Evolutionary conservation across 2,329 filamentous ascomycete genomes (phyloP), one percentile per base, ranked within the genome.

Genomic region (Beauveria caledonica): DNA sequence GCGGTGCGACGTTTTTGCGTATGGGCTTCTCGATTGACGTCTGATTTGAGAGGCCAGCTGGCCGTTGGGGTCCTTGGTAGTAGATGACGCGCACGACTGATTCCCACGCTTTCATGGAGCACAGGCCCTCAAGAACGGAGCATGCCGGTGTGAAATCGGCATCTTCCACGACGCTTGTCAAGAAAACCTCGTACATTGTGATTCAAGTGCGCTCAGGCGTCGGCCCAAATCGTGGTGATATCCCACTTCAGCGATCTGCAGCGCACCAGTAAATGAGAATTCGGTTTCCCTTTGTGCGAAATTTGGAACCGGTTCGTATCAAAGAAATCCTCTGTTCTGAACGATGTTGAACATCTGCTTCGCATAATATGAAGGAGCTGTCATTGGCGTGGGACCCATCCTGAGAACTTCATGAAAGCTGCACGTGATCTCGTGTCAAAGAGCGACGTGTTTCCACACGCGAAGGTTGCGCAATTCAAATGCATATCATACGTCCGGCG

Each of bases 131-230:
- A 7, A 87, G 71, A 10, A 87, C 74, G 1, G 79, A 76, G 58
- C 79, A 77, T 21, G 78, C 79, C 61, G 72, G 76, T 53, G 73
- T 70, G 40, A 82, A 74, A 64, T 84, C 80, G 62, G 71, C 73
- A 59, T 80, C 77, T 19, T 75, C 73, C 58, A 87, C 76, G 50
- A 78, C 68, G 10, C 80, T 77, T 4, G 82, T 81, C 61, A 86
- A 75, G 65, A 85, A 86, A 19, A 86, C 72, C 69, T 86, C 83
- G 67, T 84, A 79, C 82, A 85, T 85, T 55, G 17, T 63, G 60
- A 61, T 56, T 33, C 19, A 39, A 21, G 15, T 29, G 6, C n/a
- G 15, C 29, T n/a, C 39, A 39, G n/a, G 23, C 45, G 21, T 17
- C 45, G 13, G 15, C 17, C n/a, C 21, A 21, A 17, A 23, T 21